Evolutionary conservation across 129 eudicot species (phyloP).

Genomic region (Flaveria linearis): DNA sequence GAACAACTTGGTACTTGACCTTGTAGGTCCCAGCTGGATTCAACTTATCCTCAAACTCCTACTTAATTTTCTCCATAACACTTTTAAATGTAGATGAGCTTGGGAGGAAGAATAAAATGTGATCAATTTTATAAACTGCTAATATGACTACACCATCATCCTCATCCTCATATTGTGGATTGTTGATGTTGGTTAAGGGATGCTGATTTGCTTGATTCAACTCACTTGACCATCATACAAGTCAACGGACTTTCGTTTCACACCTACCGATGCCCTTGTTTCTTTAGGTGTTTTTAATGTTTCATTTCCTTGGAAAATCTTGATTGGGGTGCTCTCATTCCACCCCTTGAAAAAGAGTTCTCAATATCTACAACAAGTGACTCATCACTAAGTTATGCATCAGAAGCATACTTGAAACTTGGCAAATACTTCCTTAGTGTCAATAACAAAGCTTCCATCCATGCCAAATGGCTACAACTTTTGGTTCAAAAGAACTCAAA

Average conservation of each 20-base stretch:
- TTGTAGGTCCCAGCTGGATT: background rate
- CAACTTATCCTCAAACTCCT: background rate
- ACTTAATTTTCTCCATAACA: background rate
- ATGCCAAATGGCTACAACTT: background rate
- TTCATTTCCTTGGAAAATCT: background rate
- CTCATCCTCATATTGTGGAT: background rate
- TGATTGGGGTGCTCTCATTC: background rate
- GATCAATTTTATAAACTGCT: background rate
- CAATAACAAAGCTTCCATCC: background rate
- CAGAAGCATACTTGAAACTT: slow-evolving; percentile 13
- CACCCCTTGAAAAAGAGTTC: background rate
- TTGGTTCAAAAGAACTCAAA: slow-evolving; percentile 19
- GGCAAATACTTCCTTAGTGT: slow-evolving; percentile 11
- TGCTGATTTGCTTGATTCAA: background rate
- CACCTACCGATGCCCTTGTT: background rate
- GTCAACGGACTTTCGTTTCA: background rate
- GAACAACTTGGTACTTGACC: slow-evolving; percentile 1
- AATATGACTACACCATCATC: background rate
- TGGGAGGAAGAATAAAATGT: background rate
- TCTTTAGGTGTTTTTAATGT: background rate
- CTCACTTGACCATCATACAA: background rate
- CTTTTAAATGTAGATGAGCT: background rate
- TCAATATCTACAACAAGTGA: background rate
- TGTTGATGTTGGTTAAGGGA: background rate
- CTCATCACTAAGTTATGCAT: slow-evolving; percentile 20